Conservation (phyloP, 2,329 filamentous ascomycete genomes). For the Cladophialophora psammophila region DNA sequence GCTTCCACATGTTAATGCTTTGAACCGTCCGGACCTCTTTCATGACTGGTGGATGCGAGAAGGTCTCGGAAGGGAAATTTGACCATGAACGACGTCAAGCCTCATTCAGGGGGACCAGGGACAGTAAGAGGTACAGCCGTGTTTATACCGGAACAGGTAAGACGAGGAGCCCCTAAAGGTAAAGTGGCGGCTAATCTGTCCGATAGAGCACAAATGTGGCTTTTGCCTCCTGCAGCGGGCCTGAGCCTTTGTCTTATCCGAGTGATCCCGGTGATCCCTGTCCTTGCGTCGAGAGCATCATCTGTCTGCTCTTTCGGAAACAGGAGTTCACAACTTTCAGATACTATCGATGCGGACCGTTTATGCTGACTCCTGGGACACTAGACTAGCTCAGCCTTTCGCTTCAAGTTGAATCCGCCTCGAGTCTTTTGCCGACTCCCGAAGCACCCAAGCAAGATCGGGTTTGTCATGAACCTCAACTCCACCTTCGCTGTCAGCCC, state of each 20-base stretch:
- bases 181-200: neutral
- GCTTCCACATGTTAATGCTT: neutral
- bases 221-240: neutral
- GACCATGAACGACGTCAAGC: neutral
- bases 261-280: conserved; percentile 1
- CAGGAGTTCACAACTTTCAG: neutral
- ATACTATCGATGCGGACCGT: conserved; percentile 9
- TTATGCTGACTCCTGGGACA: neutral
- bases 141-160: neutral
- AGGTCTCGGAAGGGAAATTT: conserved; percentile 12
- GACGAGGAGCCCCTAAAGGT: neutral
- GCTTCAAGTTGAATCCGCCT: neutral
- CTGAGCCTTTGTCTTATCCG: conserved; percentile 5
- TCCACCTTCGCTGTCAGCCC: neutral
- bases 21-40: neutral
- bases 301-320: neutral
- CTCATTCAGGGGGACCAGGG: neutral
- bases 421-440: neutral
- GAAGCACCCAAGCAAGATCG: neutral
- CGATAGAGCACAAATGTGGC: conserved; percentile 14
- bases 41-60: neutral
- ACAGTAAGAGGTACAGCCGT: neutral
- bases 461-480: neutral
- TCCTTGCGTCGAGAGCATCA: neutral
- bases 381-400: neutral